Percentiles rank a stretch among this genome's conserved stretches.
Evolutionary conservation across 2,329 filamentous ascomycete species (phyloP).

Genomic region (Apiospora pterosperma): DNA sequence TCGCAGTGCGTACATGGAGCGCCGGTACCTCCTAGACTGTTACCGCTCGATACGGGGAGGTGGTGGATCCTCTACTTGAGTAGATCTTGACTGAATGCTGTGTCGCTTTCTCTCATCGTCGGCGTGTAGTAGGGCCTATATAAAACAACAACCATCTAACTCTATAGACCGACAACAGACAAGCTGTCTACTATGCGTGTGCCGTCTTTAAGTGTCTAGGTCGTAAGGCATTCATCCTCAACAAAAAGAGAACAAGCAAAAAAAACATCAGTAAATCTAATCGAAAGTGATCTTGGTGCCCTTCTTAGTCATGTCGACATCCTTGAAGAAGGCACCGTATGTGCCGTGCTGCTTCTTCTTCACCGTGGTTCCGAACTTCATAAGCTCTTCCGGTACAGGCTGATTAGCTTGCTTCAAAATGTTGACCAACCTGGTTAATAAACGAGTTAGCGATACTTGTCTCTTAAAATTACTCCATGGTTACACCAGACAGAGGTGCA

Average conservation of each 20-base stretch:
- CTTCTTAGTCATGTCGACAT: conserved; percentile 77
- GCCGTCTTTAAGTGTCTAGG: not conserved
- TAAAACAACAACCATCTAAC: not conserved
- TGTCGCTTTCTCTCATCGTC: not conserved
- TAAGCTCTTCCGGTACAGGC: conserved; percentile 79
- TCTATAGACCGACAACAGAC: not conserved
- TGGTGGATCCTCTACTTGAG: not conserved
- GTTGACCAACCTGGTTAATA: conserved; percentile 70
- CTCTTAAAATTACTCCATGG: not conserved
- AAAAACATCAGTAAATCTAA: conserved; percentile 4
- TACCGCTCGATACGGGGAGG: conserved; percentile 40
- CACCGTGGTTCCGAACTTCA: conserved; percentile 96
- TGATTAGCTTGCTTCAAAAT: conserved; percentile 93
- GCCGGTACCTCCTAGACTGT: conserved; percentile 49
- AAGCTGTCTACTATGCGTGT: not conserved
- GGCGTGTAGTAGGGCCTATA: not conserved
- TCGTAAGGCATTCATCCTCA: not conserved
- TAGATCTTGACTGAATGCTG: not conserved
- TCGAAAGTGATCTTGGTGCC: conserved; percentile 94
- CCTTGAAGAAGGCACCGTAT: conserved; percentile 95
- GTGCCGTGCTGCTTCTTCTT: conserved; percentile 98
- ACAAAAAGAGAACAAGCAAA: not conserved
- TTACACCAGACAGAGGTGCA: not conserved
- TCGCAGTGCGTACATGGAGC: conserved; percentile 50
- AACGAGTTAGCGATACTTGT: conserved; percentile 12